Percentiles rank a stretch among this genome's conserved stretches.
Evolutionary conservation across 2,329 filamentous ascomycete genomes (phyloP).

Genomic region (Paecilomyces variotii): DNA sequence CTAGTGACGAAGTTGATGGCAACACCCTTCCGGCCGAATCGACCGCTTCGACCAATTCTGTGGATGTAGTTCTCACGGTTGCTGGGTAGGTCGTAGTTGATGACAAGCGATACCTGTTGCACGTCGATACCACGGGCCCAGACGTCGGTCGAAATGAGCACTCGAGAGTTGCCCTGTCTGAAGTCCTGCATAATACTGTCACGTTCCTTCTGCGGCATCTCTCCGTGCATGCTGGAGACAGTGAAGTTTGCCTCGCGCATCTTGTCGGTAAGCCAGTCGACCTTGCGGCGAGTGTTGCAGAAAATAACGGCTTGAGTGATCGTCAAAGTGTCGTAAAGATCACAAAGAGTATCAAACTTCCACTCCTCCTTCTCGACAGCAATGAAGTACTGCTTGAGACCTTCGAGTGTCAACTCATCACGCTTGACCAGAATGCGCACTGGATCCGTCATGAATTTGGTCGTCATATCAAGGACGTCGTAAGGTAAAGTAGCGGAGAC

Average conservation of each 20-base stretch:
- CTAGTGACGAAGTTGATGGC: conserved; percentile 99
- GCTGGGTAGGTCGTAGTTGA: conserved; percentile 97
- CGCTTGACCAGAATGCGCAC: conserved; percentile 96
- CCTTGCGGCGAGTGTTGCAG: conserved; percentile 98
- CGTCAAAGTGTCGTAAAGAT: conserved; percentile 96
- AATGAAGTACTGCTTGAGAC: conserved; percentile 98
- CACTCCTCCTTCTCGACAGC: conserved; percentile 99
- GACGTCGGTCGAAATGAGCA: conserved; percentile 94
- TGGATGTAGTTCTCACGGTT: conserved; percentile 99
- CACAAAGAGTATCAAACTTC: conserved; percentile 98
- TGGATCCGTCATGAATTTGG: conserved; percentile 98
- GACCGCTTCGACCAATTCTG: conserved; percentile 88
- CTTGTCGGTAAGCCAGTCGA: conserved; percentile 98
- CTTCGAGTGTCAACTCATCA: conserved; percentile 95
- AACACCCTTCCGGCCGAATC: conserved; percentile 96
- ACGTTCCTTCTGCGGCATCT: conserved; percentile 97
- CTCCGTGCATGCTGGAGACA: conserved; percentile 96
- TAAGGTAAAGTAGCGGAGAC: conserved; percentile 95
- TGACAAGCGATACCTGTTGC: conserved; percentile 94
- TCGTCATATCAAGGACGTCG: conserved; percentile 98
- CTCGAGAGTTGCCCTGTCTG: conserved; percentile 88
- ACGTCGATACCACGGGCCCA: conserved; percentile 99
- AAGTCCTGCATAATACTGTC: conserved; percentile 99
- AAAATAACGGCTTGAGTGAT: conserved; percentile 99
- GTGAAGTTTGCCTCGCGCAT: conserved; percentile 99